phyloP scores from a whole-genome alignment of 192 early-diverging fungal species.

The Entomortierella parvispora region DNA sequence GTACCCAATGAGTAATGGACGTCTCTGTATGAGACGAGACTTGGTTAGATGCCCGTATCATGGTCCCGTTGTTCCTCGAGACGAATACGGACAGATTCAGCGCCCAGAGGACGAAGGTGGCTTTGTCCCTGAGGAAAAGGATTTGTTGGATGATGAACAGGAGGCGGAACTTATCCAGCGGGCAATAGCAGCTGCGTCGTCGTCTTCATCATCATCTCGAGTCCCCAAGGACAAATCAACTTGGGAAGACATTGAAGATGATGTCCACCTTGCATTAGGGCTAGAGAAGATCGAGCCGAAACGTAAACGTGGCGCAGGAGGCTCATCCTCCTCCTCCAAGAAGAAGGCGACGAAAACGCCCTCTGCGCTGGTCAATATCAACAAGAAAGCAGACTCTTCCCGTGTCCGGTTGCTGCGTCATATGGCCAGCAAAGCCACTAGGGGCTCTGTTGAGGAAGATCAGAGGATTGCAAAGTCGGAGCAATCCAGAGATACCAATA shows the following conservation, averaged over 20 bases:
- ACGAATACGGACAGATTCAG: constrained; percentile 60
- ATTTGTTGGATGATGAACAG: constrained; percentile 7
- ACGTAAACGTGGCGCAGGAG: constrained; percentile 31
- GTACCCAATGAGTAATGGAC: constrained; percentile 67
- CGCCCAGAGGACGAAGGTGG: constrained; percentile 22
- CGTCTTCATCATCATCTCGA: not conserved
- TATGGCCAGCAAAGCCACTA: constrained; percentile 17
- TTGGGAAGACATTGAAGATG: constrained; percentile 61
- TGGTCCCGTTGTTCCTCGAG: constrained; percentile 67
- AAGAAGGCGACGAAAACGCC: constrained; percentile 16
- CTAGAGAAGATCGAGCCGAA: constrained; percentile 38
- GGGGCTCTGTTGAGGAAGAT: constrained; percentile 28
- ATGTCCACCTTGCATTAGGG: constrained; percentile 56
- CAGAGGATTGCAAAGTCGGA: not conserved
- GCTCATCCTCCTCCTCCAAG: not conserved
- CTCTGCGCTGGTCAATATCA: constrained; percentile 55
- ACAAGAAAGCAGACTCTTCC: constrained; percentile 50
- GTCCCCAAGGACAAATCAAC: constrained; percentile 13
- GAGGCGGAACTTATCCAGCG: constrained; percentile 10
- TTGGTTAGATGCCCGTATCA: constrained; percentile 76
- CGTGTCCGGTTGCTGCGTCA: constrained; percentile 40
- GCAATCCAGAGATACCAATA: constrained; percentile 5
- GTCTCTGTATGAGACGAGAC: constrained; percentile 71
- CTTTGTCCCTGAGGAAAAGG: constrained; percentile 10
- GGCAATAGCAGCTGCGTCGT: constrained; percentile 5